Conservation (phyloP, 441 rosid species). For the California macrophylla region DNA sequence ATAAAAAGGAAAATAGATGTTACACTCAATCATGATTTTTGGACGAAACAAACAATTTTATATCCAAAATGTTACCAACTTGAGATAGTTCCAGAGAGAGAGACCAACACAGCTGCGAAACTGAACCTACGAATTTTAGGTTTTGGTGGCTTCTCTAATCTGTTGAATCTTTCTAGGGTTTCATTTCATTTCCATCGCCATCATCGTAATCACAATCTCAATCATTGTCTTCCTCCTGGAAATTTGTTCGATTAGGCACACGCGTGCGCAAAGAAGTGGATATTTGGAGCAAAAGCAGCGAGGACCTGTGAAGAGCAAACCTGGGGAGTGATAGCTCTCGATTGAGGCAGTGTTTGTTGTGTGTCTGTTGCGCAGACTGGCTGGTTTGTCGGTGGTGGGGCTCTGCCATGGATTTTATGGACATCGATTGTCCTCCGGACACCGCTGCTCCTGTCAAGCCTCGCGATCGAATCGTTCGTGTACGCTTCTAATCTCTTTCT, state of each 20-base stretch:
- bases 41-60: background rate
- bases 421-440: conserved; percentile 36
- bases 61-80: background rate
- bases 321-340: conserved; percentile 45
- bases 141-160: background rate
- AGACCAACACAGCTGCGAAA: background rate
- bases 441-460: conserved; percentile 30
- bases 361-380: conserved; percentile 38
- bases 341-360: conserved; percentile 35
- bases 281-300: background rate
- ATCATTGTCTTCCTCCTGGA: background rate
- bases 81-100: background rate
- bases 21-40: background rate
- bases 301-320: conserved; percentile 21
- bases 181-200: background rate
- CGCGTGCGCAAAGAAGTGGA: background rate
- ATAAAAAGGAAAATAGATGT: background rate
- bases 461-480: conserved; percentile 40
- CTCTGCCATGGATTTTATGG: conserved; percentile 41
- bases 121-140: background rate
- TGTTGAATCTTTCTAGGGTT: background rate
- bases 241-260: background rate
- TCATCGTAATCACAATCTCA: background rate
- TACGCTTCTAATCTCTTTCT: conserved; percentile 11
- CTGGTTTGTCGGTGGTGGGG: conserved; percentile 26